phyloP scores from a whole-genome alignment of 768 basidiomycete genomes.

The Suillus cothurnatus region DNA sequence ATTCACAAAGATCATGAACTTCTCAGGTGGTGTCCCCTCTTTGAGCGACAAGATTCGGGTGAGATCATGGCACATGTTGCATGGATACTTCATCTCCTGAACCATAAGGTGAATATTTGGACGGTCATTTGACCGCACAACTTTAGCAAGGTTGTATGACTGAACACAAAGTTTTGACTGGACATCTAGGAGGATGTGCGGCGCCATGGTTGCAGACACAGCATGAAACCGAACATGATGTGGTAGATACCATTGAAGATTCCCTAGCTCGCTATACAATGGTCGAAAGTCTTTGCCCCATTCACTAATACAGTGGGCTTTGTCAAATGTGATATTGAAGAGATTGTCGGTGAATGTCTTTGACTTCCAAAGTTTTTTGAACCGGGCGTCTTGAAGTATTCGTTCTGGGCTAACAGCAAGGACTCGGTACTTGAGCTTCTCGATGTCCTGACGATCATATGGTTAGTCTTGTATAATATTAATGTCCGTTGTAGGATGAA shows the following conservation, averaged over 20 bases:
- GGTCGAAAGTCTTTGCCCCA: constrained; percentile 21
- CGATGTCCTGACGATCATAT: constrained; percentile 24
- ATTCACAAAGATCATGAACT: too few relatives aligned
- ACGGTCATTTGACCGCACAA: too few relatives aligned
- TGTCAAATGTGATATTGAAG: constrained; percentile 33
- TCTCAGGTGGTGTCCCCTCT: too few relatives aligned
- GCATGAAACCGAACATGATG: constrained; percentile 15
- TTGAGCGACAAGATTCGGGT: too few relatives aligned
- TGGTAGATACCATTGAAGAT: constrained; percentile 16
- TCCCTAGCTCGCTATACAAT: constrained; percentile 17
- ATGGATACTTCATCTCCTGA: too few relatives aligned
- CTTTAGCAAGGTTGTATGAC: too few relatives aligned
- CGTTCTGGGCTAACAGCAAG: constrained; percentile 34
- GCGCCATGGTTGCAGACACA: constrained; percentile 12
- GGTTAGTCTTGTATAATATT: too few relatives aligned
- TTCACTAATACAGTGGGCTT: constrained; percentile 20
- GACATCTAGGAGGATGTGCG: constrained; percentile 9
- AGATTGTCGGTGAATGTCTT: constrained; percentile 21
- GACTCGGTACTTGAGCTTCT: constrained; percentile 24
- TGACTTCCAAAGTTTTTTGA: constrained; percentile 13
- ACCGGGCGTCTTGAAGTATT: constrained; percentile 18
- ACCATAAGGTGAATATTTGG: too few relatives aligned
- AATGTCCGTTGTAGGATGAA: not conserved
- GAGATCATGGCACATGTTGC: too few relatives aligned
- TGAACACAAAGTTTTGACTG: too few relatives aligned